Evolutionary conservation across 768 basidiomycete species (phyloP), one percentile per base, ranked within the genome.

Genomic region (Boletus barrowsii): DNA sequence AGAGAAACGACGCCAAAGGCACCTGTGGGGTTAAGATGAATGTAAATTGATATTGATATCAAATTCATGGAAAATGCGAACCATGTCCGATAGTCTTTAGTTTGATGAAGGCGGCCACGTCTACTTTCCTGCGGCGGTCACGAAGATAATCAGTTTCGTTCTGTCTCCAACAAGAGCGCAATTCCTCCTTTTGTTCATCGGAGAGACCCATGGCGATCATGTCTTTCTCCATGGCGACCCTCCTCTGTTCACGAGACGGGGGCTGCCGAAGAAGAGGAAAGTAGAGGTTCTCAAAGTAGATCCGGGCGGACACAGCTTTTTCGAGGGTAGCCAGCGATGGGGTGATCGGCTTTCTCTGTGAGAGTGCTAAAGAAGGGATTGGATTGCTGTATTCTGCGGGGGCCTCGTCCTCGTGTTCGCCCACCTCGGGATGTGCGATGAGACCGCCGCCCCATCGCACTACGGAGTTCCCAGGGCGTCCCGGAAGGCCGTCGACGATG

Each of bases 1-100:
- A 99, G 83, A 10, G 87, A 90, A 17, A 99, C 96, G 42, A 98
- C 95, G 1, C 95, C 96, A 73, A 99, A 98, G 10, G 95, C 95
- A 62, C 93, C 93, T 88, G 71, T 55, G 59, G 62, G 59, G 60
- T 65, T 67, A 67, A 54, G 57, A 64, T 70, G 65, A 61, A 61
- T 44, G 49, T 39, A 58, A 55, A 58, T 29, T 29, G 29, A 29
- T 29, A 61, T 44, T 11, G n/a, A 54, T 57, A 64, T 70, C 56
- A 61, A 62, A 63, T 63, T 65, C 51, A 53, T 62, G 54, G 58
- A 66, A 59, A 45, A 32, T 37, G 61, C 71, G 61, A 62, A 92
- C 93, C 94, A 70, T 97, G 93, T 35, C 95, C 94, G 66, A 97
- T 95, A 46, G 91, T 93, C 79, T 96, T 90, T 58, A 98, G 80